These are phyloP conservation scores for Otatea glauca DNA, from an alignment of 176 grass and related monocot species.

Conservation along the genomic window DNA sequence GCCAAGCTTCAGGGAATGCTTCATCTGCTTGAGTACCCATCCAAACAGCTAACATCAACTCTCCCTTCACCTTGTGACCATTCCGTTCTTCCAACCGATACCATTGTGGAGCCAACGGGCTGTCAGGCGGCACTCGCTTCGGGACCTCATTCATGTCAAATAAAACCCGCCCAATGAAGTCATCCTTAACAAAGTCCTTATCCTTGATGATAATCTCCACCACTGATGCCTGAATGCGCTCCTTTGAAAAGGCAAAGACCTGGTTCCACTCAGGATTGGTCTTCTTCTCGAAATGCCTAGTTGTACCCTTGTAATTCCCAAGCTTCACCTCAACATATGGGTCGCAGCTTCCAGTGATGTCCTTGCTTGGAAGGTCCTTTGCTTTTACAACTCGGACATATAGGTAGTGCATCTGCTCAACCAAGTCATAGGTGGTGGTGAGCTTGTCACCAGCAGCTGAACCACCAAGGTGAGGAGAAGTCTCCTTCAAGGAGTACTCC, in stretches of 20 bases:
- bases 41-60: slow-evolving; percentile 85
- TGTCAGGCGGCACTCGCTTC: slow-evolving; percentile 71
- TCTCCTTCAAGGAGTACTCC: slow-evolving; percentile 83
- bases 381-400: slow-evolving; percentile 77
- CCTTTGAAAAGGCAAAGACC: slow-evolving; percentile 75
- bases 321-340: slow-evolving; percentile 75
- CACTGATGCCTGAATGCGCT: slow-evolving; percentile 64
- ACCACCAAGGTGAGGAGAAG: slow-evolving; percentile 66
- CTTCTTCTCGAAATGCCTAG: slow-evolving; percentile 65
- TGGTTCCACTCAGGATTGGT: slow-evolving; percentile 79
- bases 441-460: slow-evolving; percentile 63
- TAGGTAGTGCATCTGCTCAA: slow-evolving; percentile 82
- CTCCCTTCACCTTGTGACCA: slow-evolving; percentile 66
- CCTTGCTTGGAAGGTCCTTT: slow-evolving; percentile 62
- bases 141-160: slow-evolving; percentile 73
- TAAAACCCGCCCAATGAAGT: slow-evolving; percentile 55
- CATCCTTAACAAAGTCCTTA: slow-evolving; percentile 68
- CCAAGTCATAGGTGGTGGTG: slow-evolving; percentile 72
- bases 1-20: slow-evolving; percentile 76
- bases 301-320: slow-evolving; percentile 68
- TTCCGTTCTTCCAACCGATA: slow-evolving; percentile 65
- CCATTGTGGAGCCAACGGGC: slow-evolving; percentile 76
- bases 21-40: slow-evolving; percentile 83
- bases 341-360: slow-evolving; percentile 68
- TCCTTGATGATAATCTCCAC: slow-evolving; percentile 68